Base-by-base conservation (phyloP, 352 stramenopile species). In the Pythium insidiosum region DNA sequence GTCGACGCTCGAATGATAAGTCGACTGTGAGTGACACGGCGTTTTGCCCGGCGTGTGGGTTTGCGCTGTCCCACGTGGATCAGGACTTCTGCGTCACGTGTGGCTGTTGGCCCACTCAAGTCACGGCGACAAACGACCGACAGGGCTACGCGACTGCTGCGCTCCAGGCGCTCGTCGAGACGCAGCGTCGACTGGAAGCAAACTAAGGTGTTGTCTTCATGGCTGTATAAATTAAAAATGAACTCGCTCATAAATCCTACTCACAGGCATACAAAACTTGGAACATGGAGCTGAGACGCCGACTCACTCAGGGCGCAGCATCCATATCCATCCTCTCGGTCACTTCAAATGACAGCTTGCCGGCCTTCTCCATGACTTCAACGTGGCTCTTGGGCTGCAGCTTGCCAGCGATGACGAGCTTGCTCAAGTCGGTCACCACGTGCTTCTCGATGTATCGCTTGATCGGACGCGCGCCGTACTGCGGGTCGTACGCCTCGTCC, bases 391-490 rank as follows among this genome's bases (percentile, higher is more conserved):
- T 89, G 16, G 77, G 46, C 22, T 66, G 53, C 18, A 90, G 49
- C 30, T 68, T 43, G 1, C 74, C 72, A 0, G 61, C 55, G 28
- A 87, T 75, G 39, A 87, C 78, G 29, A 90, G 54, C 34, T 79
- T 77, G 53, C 73, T 90, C 48, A 90, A 31, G 31, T 84, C 71
- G 1, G 95, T 98, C 16, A 97, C 89, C 3, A 98, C 60, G 40
- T 95, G 77, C 43, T 95, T 88, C 66, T 98, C 91, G 31, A 99
- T 84, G 58, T 96, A 97, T 19, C 94, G 68, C 64, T 98, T 95
- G 24, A 98, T 77, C n/a, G 95, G 95, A 37, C 94, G 74, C 13
- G 95, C 94, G 37, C 95, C 95, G 57, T 97, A 98, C 50, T 86
- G 74, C 20, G 88, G 91, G 47, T 98, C 87, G 59, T 97, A 98